Evolutionary conservation across 768 basidiomycete species (phyloP).

Genomic region (Coprinopsis marcescibilis): DNA sequence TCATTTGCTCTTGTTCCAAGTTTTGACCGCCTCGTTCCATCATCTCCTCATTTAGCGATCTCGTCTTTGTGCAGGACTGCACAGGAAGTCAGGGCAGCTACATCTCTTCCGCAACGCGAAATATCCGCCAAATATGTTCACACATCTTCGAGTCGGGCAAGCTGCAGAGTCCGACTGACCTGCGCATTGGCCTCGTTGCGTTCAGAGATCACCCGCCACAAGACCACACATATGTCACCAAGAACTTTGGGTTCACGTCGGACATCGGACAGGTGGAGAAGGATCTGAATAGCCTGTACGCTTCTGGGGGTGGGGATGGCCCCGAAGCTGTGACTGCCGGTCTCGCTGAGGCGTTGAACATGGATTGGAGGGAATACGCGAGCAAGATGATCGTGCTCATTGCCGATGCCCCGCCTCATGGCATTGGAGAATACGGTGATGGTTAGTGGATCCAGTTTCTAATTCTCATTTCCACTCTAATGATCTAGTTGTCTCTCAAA

Average conservation of each 20-base stretch:
- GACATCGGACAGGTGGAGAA: constrained; percentile 84
- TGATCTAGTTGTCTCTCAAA: constrained; percentile 13
- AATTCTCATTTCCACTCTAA: background rate
- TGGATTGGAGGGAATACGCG: constrained; percentile 86
- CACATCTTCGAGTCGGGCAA: constrained; percentile 93
- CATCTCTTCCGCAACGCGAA: constrained; percentile 91
- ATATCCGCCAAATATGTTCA: constrained; percentile 92
- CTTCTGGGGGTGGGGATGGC: constrained; percentile 89
- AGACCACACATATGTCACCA: constrained; percentile 91
- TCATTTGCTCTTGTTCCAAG: constrained; percentile 7
- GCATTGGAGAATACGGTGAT: constrained; percentile 95
- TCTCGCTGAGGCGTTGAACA: constrained; percentile 75
- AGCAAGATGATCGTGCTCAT: constrained; percentile 97
- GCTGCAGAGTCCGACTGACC: constrained; percentile 80
- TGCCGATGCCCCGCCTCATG: constrained; percentile 96
- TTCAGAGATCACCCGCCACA: constrained; percentile 98
- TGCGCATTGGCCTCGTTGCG: constrained; percentile 87
- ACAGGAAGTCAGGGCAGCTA: constrained; percentile 89
- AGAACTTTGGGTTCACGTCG: constrained; percentile 92
- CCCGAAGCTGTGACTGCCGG: constrained; percentile 97
- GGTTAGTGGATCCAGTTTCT: constrained; percentile 41
- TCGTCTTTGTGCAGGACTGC: constrained; percentile 94
- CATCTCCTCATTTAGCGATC: constrained; percentile 50
- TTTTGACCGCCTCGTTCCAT: constrained; percentile 7
- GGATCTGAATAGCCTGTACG: constrained; percentile 78